These are phyloP conservation scores for Botrytis fragariae DNA, from an alignment of 2,329 filamentous ascomycete species.

Conservation along the genomic window DNA sequence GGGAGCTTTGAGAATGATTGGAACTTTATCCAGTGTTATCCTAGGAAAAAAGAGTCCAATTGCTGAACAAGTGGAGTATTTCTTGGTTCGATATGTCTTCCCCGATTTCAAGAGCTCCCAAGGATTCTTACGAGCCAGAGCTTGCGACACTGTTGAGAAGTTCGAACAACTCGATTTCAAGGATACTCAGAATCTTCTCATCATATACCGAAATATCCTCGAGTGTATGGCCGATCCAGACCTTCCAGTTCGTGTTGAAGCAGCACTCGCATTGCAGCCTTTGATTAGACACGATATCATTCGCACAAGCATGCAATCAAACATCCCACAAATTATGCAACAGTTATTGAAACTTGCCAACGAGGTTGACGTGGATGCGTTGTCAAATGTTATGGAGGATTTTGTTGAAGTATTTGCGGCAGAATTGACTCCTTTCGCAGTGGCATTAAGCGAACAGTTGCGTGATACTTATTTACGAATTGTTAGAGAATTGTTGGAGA, in stretches of 20 bases:
- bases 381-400: constrained; percentile 99
- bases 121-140: constrained; percentile 88
- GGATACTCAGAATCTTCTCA: constrained; percentile 89
- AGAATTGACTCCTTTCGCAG: constrained; percentile 93
- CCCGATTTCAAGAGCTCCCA: constrained; percentile 92
- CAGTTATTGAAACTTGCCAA: constrained; percentile 95
- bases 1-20: constrained; percentile 94
- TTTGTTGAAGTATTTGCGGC: constrained; percentile 99
- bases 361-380: constrained; percentile 93
- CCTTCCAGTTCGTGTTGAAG: constrained; percentile 89
- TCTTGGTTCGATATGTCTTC: constrained; percentile 97
- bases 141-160: constrained; percentile 96
- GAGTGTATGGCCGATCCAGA: constrained; percentile 96
- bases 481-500: constrained; percentile 84
- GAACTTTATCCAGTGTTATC: constrained; percentile 88
- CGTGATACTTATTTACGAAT: constrained; percentile 95
- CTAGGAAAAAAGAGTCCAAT: constrained; percentile 98
- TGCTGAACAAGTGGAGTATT: constrained; percentile 95
- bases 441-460: constrained; percentile 91
- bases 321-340: constrained; percentile 99
- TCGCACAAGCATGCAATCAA: constrained; percentile 91
- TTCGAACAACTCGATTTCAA: constrained; percentile 97
- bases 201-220: constrained; percentile 94
- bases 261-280: constrained; percentile 88
- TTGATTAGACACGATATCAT: constrained; percentile 95